phyloP scores from a whole-genome alignment of 768 basidiomycete genomes.

The Wakefieldia striispora region DNA sequence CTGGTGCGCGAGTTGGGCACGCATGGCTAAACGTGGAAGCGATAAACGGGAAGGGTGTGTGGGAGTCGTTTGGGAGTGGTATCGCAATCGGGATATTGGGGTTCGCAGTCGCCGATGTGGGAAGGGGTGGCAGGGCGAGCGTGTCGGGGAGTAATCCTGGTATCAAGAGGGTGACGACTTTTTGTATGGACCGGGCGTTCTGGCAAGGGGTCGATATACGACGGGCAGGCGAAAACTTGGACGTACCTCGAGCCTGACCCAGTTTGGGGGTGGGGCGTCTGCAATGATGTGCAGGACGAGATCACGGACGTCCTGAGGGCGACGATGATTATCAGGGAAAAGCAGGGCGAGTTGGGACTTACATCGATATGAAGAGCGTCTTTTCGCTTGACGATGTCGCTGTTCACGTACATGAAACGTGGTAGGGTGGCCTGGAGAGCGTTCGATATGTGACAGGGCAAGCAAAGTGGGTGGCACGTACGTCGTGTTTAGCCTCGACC shows the following conservation, averaged over 20 bases:
- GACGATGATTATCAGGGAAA: background rate
- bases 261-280: constrained; percentile 80
- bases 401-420: constrained; percentile 77
- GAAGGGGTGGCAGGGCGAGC: constrained; percentile 69
- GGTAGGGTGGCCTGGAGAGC: constrained; percentile 39
- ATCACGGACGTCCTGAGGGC: constrained; percentile 79
- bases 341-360: constrained; percentile 26
- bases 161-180: constrained; percentile 75
- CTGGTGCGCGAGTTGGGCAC: constrained; percentile 90
- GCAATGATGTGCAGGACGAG: constrained; percentile 78
- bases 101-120: constrained; percentile 62
- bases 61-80: constrained; percentile 33
- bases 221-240: background rate
- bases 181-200: constrained; percentile 73
- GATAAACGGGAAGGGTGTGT: constrained; percentile 58
- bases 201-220: constrained; percentile 29
- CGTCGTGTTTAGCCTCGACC: constrained; percentile 54
- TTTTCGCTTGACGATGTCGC: constrained; percentile 69
- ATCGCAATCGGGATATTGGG: constrained; percentile 55
- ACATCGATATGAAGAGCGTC: constrained; percentile 83
- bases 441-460: background rate
- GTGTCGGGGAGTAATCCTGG: constrained; percentile 81
- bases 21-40: constrained; percentile 87
- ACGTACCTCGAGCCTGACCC: constrained; percentile 81
- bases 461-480: constrained; percentile 36